Percentiles rank a stretch among this genome's conserved stretches.
Evolutionary conservation across 2,329 filamentous ascomycete genomes (phyloP).

Genomic region (Alternaria brassicicola): DNA sequence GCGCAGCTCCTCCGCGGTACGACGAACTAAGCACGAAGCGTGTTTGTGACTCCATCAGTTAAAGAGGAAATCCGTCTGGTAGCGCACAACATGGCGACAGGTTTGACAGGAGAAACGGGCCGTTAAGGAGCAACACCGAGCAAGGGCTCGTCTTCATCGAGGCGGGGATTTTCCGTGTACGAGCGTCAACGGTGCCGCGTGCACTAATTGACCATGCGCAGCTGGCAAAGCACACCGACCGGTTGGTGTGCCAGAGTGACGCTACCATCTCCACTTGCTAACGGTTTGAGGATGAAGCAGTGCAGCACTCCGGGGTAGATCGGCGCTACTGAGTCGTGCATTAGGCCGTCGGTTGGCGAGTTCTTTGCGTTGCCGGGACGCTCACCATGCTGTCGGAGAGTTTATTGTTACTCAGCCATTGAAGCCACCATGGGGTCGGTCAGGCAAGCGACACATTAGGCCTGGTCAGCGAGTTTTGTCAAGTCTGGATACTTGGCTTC

Average conservation of each 20-base stretch:
- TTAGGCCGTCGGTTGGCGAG: neutral
- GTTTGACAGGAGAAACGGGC: conserved; percentile 1
- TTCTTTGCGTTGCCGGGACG: neutral
- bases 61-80: neutral
- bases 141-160: neutral
- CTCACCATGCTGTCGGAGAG: neutral
- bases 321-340: conserved; percentile 4
- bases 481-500: too few relatives aligned
- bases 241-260: conserved; percentile 13
- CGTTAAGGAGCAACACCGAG: neutral
- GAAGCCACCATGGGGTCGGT: neutral
- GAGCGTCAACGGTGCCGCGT: neutral
- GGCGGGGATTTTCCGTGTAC: conserved; percentile 4
- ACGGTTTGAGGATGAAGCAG: conserved; percentile 2
- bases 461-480: too few relatives aligned
- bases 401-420: neutral
- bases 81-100: neutral
- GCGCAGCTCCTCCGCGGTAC: neutral
- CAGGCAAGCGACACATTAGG: neutral
- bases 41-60: neutral
- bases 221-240: conserved; percentile 2
- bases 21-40: neutral
- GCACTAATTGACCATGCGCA: conserved; percentile 1
- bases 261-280: conserved; percentile 18
- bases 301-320: conserved; percentile 24